Evolutionary conservation across 2,329 filamentous ascomycete genomes (phyloP).

Genomic region (Fusarium sp.): DNA sequence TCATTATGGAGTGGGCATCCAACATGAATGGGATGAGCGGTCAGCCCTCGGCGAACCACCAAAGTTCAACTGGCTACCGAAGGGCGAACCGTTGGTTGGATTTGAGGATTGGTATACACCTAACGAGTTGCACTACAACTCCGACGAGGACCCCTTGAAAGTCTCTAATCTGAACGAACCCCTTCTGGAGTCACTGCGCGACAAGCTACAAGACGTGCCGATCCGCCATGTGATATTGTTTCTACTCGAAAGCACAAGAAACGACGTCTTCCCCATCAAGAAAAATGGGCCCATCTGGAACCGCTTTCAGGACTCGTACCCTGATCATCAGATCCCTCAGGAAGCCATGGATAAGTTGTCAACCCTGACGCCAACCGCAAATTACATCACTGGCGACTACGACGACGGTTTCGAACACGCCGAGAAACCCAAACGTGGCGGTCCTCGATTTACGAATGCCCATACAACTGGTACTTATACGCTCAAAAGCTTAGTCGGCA

Average conservation of each 20-base stretch:
- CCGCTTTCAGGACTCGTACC: slow-evolving; percentile 46
- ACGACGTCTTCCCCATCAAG: slow-evolving; percentile 61
- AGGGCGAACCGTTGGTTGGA: slow-evolving; percentile 28
- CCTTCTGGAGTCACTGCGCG: slow-evolving; percentile 51
- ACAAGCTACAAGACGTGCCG: not conserved
- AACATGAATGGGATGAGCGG: slow-evolving; percentile 43
- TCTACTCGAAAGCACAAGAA: slow-evolving; percentile 60
- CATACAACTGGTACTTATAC: slow-evolving; percentile 59
- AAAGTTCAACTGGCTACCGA: slow-evolving; percentile 46
- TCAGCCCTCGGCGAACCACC: slow-evolving; percentile 47
- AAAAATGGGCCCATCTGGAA: slow-evolving; percentile 55
- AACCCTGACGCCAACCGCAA: not conserved
- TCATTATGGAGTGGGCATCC: slow-evolving; percentile 37
- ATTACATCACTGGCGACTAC: slow-evolving; percentile 5
- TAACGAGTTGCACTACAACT: slow-evolving; percentile 48
- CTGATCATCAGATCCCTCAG: slow-evolving; percentile 50
- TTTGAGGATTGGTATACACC: slow-evolving; percentile 48
- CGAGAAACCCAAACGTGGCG: not conserved
- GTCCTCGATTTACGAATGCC: slow-evolving; percentile 50
- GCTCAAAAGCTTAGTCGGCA: slow-evolving; percentile 58
- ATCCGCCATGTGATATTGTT: slow-evolving; percentile 58
- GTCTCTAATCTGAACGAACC: slow-evolving; percentile 55
- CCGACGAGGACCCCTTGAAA: slow-evolving; percentile 55
- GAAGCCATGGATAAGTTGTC: slow-evolving; percentile 49
- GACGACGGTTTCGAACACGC: slow-evolving; percentile 3